Evolutionary conservation across 2,329 filamentous ascomycete genomes (phyloP).

Genomic region (Cladosporium sp.): DNA sequence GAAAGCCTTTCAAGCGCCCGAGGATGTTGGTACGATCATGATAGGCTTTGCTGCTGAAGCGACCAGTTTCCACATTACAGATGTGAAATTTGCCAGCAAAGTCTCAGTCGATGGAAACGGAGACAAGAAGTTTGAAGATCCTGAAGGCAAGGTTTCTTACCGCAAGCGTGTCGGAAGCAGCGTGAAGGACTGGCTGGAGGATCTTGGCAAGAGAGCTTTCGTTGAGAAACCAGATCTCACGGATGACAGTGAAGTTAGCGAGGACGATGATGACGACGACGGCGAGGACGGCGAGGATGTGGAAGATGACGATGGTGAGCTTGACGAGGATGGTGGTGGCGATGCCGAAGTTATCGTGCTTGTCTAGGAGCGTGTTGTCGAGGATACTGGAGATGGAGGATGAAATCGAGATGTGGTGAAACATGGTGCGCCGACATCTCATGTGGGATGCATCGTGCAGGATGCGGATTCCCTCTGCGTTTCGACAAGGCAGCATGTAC

Average conservation of each 20-base stretch:
- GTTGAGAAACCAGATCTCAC: background rate
- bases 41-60: background rate
- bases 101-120: background rate
- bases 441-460: background rate
- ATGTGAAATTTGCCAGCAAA: background rate
- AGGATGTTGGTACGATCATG: background rate
- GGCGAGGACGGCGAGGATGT: background rate
- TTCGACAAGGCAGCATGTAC: background rate
- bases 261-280: constrained; percentile 16
- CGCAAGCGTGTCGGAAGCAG: constrained; percentile 15
- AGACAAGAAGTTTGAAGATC: constrained; percentile 1
- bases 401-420: background rate
- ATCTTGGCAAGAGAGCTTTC: background rate
- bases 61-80: too few species aligned
- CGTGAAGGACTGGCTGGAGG: constrained; percentile 1
- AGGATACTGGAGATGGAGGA: background rate
- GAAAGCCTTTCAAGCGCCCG: background rate
- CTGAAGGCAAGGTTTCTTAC: background rate
- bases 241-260: background rate
- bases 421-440: background rate
- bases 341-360: background rate
- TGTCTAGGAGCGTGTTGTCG: background rate
- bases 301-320: background rate
- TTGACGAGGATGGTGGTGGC: background rate
- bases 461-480: background rate